Evolutionary conservation across 2,329 filamentous ascomycete species (phyloP), one percentile per base, ranked within the genome.

Genomic region (Nigrospora sphaerica): DNA sequence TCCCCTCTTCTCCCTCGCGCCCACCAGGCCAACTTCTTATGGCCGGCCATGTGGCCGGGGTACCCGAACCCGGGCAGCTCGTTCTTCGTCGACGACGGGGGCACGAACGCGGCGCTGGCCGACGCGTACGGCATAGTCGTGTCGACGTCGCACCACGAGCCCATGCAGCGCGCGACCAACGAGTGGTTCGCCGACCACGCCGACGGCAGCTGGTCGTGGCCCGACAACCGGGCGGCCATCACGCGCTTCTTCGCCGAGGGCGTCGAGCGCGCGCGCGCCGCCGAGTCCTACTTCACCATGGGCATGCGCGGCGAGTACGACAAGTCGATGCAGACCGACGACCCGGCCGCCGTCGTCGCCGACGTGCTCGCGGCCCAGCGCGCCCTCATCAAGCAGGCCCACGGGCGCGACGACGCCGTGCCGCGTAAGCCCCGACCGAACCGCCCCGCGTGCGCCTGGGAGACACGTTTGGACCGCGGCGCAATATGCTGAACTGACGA

Each of bases 61-160:
- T 68, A 64, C 12, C 70, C 70, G 2, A 65, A 65, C 4, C 71
- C 70, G 0, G 70, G 70, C 10, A 73, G 73, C 33, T 78, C 77
- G 51, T 85, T 86, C 63, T 78, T 80, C 53, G 72, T 78, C 0
- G 81, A 85, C 42, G 81, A 85, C 44, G 66, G 72, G 0, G 63
- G 70, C 7, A 17, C 13, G 13, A 85, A 77, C 40, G 76, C 81
- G 50, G 68, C 71, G 3, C 67, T 80, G 5, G 81, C 81, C 0
- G 77, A 85, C 46, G 73, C 75, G 46, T 84, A 81, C 48, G 81
- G 78, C 2, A 78, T 85, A 36, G 78, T 83, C 3, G 75, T 85
- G 59, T 80, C 78, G 3, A 82, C 79, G 0, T 80, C 76, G 0
- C 81, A 85, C 54, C 81, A 81, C 12, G 81, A 85, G 58, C 81